Evolutionary conservation across 192 early-diverging fungal species (phyloP), one percentile per base, ranked within the genome.

Genomic region (Entomortierella beljakovae): DNA sequence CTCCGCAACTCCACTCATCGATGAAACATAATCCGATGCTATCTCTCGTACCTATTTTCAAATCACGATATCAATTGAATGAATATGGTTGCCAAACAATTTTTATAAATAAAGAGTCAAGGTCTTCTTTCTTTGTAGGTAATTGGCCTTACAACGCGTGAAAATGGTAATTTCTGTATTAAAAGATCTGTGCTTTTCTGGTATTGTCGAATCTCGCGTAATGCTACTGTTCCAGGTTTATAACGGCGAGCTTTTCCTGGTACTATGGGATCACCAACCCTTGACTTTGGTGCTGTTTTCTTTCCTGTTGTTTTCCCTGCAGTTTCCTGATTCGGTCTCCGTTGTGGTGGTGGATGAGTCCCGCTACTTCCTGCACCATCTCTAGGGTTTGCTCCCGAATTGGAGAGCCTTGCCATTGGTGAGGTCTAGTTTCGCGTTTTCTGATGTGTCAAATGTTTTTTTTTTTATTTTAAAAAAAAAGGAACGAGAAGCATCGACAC

Each of bases 91-190:
- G 32, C 6, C n/a, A 15, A 58, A 10, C 57, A 42, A 31, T 26
- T 25, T 28, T 26, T 15, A 46, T 23, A 32, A 61, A 48, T 7
- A 8, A 40, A 6, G 5, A 29, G 26, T 31, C 58, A 38, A 25
- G 33, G 4, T 4, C 31, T 9, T 8, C 22, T 20, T 50, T 34
- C 13, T 52, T n/a, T 8, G 20, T 23, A 40, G 33, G n/a, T 23
- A 16, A 40, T 60, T n/a, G 37, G 16, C 81, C 75, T 46, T 73
- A 92, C 94, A 37, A 97, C 82, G 0, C 96, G 83, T 26, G 92
- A 84, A 87, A 97, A 97, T n/a, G 96, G 94, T 29, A 95, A 85
- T 83, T 95, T 96, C 29, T 90, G 85, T 15, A 97, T 69, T 33
- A 96, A 82, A 23, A 96, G 85, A 26, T 94, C 86, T 28, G 93